A percentile compares a stretch with the other conserved stretches of the same genome.
Evolutionary conservation across 768 basidiomycete genomes (phyloP).

Genomic region (Hebeloma cylindrosporum): DNA sequence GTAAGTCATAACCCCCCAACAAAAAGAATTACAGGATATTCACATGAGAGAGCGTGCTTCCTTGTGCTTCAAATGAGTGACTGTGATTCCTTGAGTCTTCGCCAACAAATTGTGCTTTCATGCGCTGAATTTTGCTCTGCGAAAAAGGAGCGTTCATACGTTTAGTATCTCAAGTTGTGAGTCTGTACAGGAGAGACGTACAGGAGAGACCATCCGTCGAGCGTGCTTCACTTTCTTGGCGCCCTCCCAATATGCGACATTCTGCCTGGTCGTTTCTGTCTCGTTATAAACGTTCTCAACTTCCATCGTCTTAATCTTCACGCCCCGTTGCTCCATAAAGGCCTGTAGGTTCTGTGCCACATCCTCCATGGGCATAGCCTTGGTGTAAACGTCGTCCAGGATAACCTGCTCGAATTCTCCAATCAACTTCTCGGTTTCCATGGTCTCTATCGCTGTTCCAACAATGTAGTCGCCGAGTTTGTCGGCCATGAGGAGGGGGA

Average conservation of each 20-base stretch:
- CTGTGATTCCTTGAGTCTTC: neutral
- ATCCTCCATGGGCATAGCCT: conserved; percentile 21
- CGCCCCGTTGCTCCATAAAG: conserved; percentile 19
- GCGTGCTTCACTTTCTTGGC: conserved; percentile 15
- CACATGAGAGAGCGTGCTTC: neutral
- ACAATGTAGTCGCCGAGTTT: conserved; percentile 24
- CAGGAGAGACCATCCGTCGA: conserved; percentile 9
- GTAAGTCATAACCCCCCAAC: neutral
- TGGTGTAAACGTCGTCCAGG: conserved; percentile 27
- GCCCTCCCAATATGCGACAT: conserved; percentile 19
- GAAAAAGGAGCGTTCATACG: neutral
- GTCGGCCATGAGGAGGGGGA: conserved; percentile 22
- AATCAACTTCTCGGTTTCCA: conserved; percentile 23
- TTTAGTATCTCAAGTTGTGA: neutral
- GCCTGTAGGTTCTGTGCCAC: conserved; percentile 23
- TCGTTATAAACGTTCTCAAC: conserved; percentile 26
- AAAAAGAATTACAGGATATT: neutral
- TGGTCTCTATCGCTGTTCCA: conserved; percentile 25
- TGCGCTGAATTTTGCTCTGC: conserved; percentile 3
- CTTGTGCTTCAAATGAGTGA: neutral
- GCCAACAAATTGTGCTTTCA: conserved; percentile 1
- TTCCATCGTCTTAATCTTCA: conserved; percentile 25
- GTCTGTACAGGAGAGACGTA: conserved; percentile 2
- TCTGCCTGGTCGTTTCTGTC: conserved; percentile 14
- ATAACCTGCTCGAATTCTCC: conserved; percentile 24